Evolutionary conservation across 345 rosid species (phyloP), one percentile per base, ranked within the genome.

Genomic region (Combretum micranthum): DNA sequence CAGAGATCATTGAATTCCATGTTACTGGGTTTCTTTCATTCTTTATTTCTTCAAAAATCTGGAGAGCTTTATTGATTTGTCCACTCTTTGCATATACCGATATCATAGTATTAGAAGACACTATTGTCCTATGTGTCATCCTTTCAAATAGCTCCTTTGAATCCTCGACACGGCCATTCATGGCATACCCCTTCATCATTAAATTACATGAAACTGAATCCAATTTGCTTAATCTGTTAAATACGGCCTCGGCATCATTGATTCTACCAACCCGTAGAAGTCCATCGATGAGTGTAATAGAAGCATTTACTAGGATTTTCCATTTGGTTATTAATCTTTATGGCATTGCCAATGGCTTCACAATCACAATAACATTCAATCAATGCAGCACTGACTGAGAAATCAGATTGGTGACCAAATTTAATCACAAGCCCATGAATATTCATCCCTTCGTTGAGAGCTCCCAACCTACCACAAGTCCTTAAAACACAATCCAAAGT

Each of bases 1-100:
- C 77, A 2, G 86, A 80, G 25, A 83, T 65, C 82, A 80, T 76
- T 2, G 86, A 71, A 45, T 80, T 80, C 86, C 86, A 83, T 2
- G 83, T 78, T 67, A 78, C 83, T 0, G 79, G 72, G 57, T 80
- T 69, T 60, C 75, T 57, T 69, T 76, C 71, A 16, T 48, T 69
- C 60, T 64, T 77, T 13, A 66, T 71, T 67, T 74, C 80, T 74
- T 78, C 72, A 13, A 83, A 83, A 51, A 83, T 75, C 47, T 61
- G 55, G 52, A 74, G 48, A 51, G 89, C 89, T 64, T 72, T 70
- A 32, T 76, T 65, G 20, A 83, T 61, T 62, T 83, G 80, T 44
- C 75, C 73, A 20, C 60, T 78, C 61, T 75, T 76, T 18, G 82
- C 74, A 57, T 66, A 78, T 23, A 74, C 71, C 9, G 82, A 72